These are phyloP conservation scores for Nitzschia sp. DNA, from an alignment of 108 stramenopile genomes.

Conservation along the genomic window DNA sequence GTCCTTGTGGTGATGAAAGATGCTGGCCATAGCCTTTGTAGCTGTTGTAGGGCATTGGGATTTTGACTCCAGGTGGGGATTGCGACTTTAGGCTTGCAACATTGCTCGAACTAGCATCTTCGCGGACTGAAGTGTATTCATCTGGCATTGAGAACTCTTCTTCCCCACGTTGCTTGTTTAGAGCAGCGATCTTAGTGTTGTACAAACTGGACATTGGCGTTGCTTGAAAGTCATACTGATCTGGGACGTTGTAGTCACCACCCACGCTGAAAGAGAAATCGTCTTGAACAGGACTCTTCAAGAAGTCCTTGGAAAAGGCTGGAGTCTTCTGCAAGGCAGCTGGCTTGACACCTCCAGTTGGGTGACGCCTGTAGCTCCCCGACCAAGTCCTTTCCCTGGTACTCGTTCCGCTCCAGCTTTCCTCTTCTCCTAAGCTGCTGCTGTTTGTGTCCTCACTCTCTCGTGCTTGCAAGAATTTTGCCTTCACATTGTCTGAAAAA, in stretches of 20 bases:
- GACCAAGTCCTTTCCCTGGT: slow-evolving; percentile 23
- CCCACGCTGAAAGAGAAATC: slow-evolving; percentile 28
- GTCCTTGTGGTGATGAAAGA: neutral
- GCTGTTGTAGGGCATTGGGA: neutral
- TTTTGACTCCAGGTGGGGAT: neutral
- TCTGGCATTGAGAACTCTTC: slow-evolving; percentile 36
- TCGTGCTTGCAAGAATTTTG: neutral
- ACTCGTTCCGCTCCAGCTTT: neutral
- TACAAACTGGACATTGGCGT: slow-evolving; percentile 5
- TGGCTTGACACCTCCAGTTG: slow-evolving; percentile 22
- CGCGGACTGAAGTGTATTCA: slow-evolving; percentile 14
- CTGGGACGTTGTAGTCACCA: slow-evolving; percentile 24
- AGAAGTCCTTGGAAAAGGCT: slow-evolving; percentile 24
- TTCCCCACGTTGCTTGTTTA: neutral
- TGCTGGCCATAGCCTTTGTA: neutral
- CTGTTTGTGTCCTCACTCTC: neutral
- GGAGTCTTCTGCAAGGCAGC: slow-evolving; percentile 36
- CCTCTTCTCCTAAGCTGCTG: neutral
- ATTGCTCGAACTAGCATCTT: slow-evolving; percentile 5
- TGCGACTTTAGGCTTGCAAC: neutral
- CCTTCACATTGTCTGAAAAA: neutral
- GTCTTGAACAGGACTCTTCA: neutral
- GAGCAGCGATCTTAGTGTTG: neutral
- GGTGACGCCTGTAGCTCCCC: slow-evolving; percentile 26
- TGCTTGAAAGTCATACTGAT: slow-evolving; percentile 28